Conservation (phyloP, 352 stramenopile genomes). For the Pythium myriotylum region DNA sequence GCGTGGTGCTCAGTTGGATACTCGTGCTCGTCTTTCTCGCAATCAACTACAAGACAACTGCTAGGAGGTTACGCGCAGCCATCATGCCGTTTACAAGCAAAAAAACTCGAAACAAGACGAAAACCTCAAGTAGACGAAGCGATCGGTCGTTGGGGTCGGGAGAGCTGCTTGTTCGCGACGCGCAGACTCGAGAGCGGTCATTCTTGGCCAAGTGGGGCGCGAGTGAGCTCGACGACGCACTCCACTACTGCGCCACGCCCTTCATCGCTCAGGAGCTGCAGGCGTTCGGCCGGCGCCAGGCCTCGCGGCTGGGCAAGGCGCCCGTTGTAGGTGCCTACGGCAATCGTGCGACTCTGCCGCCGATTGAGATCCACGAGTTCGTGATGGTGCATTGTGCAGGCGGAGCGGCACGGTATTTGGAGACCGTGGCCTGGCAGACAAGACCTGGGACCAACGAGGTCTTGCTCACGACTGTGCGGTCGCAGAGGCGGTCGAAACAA, state of each 20-base stretch:
- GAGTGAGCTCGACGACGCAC: slow-evolving; percentile 22
- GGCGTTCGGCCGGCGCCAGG: slow-evolving; percentile 8
- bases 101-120: neutral
- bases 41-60: slow-evolving; percentile 18
- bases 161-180: neutral
- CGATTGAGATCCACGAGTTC: slow-evolving; percentile 18
- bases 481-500: neutral
- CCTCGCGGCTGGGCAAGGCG: neutral
- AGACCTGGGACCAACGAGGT: neutral
- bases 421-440: slow-evolving; percentile 19
- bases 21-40: slow-evolving; percentile 33
- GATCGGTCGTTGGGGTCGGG: neutral
- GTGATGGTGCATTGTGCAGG: slow-evolving; percentile 20
- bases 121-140: neutral
- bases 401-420: slow-evolving; percentile 12
- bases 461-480: neutral
- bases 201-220: slow-evolving; percentile 36
- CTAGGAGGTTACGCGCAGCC: neutral
- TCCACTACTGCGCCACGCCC: slow-evolving; percentile 34
- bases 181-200: slow-evolving; percentile 18
- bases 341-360: neutral
- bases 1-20: slow-evolving; percentile 30
- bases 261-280: slow-evolving; percentile 35
- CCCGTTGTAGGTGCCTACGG: neutral
- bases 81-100: neutral